Percentiles rank a stretch among this genome's conserved stretches.
phyloP scores from a whole-genome alignment of 2,329 filamentous ascomycete genomes.

The Colletotrichum tamarilloi region DNA sequence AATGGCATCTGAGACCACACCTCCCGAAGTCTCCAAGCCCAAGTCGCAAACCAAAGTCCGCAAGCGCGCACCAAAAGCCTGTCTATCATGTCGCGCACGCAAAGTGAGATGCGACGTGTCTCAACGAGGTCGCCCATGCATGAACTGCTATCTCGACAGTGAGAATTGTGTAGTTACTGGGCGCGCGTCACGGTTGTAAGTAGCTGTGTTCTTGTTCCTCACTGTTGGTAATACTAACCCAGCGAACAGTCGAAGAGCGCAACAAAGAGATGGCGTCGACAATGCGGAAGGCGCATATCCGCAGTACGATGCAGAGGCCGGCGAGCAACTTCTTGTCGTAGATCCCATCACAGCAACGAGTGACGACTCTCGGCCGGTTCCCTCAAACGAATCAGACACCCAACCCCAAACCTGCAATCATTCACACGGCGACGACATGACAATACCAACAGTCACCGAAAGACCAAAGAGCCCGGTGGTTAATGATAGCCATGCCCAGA shows the following conservation, averaged over 20 bases:
- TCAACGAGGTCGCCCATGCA: slow-evolving; percentile 60
- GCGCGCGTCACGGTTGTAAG: slow-evolving; percentile 53
- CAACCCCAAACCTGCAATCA: background rate
- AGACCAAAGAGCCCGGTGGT: slow-evolving; percentile 7
- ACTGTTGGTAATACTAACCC: background rate
- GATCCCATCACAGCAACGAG: slow-evolving; percentile 45
- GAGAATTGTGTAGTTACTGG: slow-evolving; percentile 55
- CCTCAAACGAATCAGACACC: background rate
- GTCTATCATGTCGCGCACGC: slow-evolving; percentile 60
- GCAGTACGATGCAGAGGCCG: slow-evolving; percentile 42
- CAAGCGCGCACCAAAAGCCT: slow-evolving; percentile 62
- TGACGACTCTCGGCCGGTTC: slow-evolving; percentile 39
- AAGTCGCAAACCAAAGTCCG: slow-evolving; percentile 50
- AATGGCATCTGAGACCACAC: slow-evolving; percentile 36
- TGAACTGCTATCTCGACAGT: slow-evolving; percentile 63
- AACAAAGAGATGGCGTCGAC: slow-evolving; percentile 42
- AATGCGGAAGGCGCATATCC: slow-evolving; percentile 43
- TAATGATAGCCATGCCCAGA: background rate
- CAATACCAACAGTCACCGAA: background rate
- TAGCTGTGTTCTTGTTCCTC: background rate
- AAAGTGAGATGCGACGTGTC: slow-evolving; percentile 64
- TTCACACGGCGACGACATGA: background rate
- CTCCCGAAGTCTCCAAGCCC: slow-evolving; percentile 41
- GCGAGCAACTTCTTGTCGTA: slow-evolving; percentile 39
- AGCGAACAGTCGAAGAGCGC: slow-evolving; percentile 41